Percentiles rank a stretch among this genome's conserved stretches.
These are phyloP conservation scores for Suillus fuscotomentosus DNA, from an alignment of 768 basidiomycete genomes.

Conservation along the genomic window DNA sequence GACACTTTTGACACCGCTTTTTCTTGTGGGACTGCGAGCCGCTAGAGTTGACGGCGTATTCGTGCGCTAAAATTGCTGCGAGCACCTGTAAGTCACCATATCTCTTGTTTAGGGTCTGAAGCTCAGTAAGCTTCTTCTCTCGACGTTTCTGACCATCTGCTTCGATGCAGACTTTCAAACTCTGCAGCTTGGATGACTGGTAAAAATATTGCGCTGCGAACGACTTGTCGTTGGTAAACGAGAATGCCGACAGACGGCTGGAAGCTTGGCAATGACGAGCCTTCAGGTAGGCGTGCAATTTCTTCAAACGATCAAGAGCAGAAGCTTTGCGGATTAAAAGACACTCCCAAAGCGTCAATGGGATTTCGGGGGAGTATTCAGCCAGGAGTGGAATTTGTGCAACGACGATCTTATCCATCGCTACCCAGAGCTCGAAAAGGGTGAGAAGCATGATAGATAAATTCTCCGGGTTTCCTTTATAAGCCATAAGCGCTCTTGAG, in stretches of 20 bases:
- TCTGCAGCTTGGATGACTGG: constrained; percentile 19
- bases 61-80: neutral
- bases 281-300: constrained; percentile 31
- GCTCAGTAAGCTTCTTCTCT: constrained; percentile 16
- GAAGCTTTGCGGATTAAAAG: constrained; percentile 29
- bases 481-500: constrained; percentile 21
- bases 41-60: neutral
- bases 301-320: constrained; percentile 26
- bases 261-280: constrained; percentile 23
- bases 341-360: constrained; percentile 22
- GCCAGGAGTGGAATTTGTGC: constrained; percentile 25
- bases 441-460: constrained; percentile 43
- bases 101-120: neutral
- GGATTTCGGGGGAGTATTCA: constrained; percentile 35
- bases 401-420: constrained; percentile 27
- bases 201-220: constrained; percentile 38
- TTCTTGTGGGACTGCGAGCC: neutral
- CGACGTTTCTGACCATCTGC: constrained; percentile 20
- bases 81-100: too few relatives aligned
- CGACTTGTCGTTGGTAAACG: constrained; percentile 11
- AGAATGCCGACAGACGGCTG: constrained; percentile 25
- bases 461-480: constrained; percentile 36
- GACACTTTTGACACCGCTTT: constrained; percentile 29
- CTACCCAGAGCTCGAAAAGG: constrained; percentile 37
- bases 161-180: constrained; percentile 31